phyloP scores from a whole-genome alignment of 2,329 filamentous ascomycete genomes.

The Aureobasidium lini region DNA sequence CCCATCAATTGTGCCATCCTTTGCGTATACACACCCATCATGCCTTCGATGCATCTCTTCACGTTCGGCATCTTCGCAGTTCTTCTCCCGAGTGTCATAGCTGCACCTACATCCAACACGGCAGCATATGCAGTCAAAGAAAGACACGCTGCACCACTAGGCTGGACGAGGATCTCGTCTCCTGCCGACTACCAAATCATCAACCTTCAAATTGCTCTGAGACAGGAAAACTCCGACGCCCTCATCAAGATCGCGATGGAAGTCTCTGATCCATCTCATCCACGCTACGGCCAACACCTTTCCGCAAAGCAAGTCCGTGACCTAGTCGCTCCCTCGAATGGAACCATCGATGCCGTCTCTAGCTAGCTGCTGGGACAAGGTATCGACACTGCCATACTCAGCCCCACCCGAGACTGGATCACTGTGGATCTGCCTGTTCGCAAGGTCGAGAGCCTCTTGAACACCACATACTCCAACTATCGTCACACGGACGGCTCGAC shows the following conservation, averaged over 20 bases:
- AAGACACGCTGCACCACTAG: not conserved
- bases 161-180: not conserved
- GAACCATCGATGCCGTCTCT: conserved; percentile 45
- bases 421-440: conserved; percentile 45
- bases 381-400: conserved; percentile 30
- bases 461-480: conserved; percentile 45
- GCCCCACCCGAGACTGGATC: conserved; percentile 51
- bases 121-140: not conserved
- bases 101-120: not conserved
- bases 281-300: conserved; percentile 48
- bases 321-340: conserved; percentile 45
- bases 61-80: no score
- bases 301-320: conserved; percentile 45
- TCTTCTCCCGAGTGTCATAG: not conserved
- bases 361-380: conserved; percentile 50
- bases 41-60: no score
- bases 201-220: conserved; percentile 51
- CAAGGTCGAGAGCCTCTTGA: conserved; percentile 46
- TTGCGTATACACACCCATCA: no score
- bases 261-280: conserved; percentile 46
- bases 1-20: no score
- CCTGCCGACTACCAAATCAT: conserved; percentile 23
- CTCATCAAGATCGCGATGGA: conserved; percentile 49
- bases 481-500: conserved; percentile 39
- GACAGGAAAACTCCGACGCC: conserved; percentile 48